Evolutionary conservation across 1,139 yeast genomes (phyloP), one percentile per base, ranked within the genome.

Genomic region (Yamadazyma membranifaciens): DNA sequence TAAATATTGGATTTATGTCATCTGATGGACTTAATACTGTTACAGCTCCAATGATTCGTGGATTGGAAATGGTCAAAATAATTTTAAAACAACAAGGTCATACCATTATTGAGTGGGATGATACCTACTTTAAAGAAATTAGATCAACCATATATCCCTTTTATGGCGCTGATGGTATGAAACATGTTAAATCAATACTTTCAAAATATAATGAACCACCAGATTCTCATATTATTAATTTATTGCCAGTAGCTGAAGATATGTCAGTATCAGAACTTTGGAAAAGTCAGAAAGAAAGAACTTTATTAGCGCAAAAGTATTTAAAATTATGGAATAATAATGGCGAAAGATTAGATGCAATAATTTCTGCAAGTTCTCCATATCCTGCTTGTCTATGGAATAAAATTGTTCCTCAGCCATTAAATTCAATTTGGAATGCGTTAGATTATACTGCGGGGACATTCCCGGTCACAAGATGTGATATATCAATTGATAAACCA

Each of bases 401-500:
- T 20, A 47, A 42, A 14, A 38, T 47, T 9, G 39, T 40, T 15
- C 50, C 50, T 5, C 50, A 46, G 31, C 50, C 50, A 10, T 37
- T 46, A 31, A 46, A 46, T 36, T 38, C 49, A 4, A 42, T 45
- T 14, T 47, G 49, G 49, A 48, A 48, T 39, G 50, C 49, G 29
- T 37, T 48, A 25, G 51, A 48, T 32, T 48, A 48, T 25, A 40
- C 39, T 33, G 37, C 49, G 6, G 49, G 48, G 3, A 48, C 49
- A 5, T 44, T 48, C 22, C 51, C 51, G 2, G 50, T 48, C 3
- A 46, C 50, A 7, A 40, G 48, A 39, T 47, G 50, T 44, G 46
- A 47, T 39, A 26, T 14, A 3, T 9, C 32, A 2, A 27, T 40
- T 9, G 50, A 47, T 32, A 36, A 17, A 26, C 49, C 49, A 2